Conservation (phyloP, 2,329 filamentous ascomycete genomes). For the Scleromitrula shiraiana region DNA sequence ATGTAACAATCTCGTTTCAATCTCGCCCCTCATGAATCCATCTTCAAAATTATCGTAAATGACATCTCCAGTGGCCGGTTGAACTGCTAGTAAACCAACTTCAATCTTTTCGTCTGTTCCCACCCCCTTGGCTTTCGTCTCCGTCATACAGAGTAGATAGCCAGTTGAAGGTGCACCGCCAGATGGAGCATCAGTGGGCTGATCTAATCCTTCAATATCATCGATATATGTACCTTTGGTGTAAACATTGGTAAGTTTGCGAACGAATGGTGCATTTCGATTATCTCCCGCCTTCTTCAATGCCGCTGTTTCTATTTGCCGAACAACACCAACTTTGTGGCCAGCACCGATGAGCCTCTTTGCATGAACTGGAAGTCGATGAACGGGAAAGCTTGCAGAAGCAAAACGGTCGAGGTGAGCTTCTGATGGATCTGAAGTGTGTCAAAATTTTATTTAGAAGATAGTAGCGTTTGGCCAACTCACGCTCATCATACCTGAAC, state of each 20-base stretch:
- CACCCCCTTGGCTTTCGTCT: constrained; percentile 68
- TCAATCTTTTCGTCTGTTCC: constrained; percentile 91
- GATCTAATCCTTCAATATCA: constrained; percentile 74
- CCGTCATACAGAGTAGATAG: constrained; percentile 90
- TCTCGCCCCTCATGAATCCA: constrained; percentile 92
- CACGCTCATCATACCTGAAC: constrained; percentile 83
- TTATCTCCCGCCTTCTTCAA: constrained; percentile 95
- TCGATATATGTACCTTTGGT: constrained; percentile 98
- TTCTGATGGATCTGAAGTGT: constrained; percentile 63
- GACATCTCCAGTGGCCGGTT: constrained; percentile 91
- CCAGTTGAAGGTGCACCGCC: constrained; percentile 60
- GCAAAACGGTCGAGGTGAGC: constrained; percentile 88
- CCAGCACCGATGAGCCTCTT: constrained; percentile 88
- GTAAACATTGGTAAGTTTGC: constrained; percentile 92
- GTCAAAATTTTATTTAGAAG: constrained; percentile 16
- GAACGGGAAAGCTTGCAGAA: constrained; percentile 90
- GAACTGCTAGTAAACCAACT: constrained; percentile 86
- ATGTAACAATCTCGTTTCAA: constrained; percentile 90
- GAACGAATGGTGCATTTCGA: constrained; percentile 81
- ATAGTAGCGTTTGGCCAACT: constrained; percentile 26
- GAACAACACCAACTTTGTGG: constrained; percentile 90
- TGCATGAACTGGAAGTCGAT: constrained; percentile 84
- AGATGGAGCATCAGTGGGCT: constrained; percentile 42
- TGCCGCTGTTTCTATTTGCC: constrained; percentile 90
- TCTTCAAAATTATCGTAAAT: constrained; percentile 95